Base-by-base conservation (phyloP, 768 basidiomycete genomes). In the Russula abietina region DNA sequence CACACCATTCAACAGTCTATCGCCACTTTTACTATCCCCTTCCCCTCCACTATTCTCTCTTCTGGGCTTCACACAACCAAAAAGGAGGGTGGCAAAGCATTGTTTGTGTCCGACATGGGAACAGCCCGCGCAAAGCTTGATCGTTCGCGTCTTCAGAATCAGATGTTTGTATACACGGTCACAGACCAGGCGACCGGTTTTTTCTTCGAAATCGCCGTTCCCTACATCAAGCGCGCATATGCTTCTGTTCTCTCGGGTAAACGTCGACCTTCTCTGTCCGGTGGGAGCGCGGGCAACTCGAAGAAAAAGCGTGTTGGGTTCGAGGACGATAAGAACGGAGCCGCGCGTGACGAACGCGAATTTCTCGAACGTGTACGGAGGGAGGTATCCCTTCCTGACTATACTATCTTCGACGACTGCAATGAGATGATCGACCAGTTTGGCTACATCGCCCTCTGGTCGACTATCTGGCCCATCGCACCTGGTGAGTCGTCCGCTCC, bases 361-460 rank as follows among this genome's bases (percentile, higher is more conserved):
- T 94, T 93, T 70, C 74, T 99, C 71, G 88, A 91, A 69, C 76
- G 80, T 52, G 87, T 97, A 28, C 78, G 93, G 61, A 76, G 77
- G 55, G 88, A 98, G 75, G 86, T 87, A 7, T 82, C 83, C 28
- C 77, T 95, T 53, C 90, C 94, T 0, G 86, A 86, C 43, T 94
- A 95, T 69, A 82, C 86, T 39, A 77, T 89, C 7, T 94, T 92
- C 69, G 83, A 78, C 57, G 96, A 98, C 75, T 99, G 96, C 74
- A 86, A 85, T 69, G 97, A 99, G 76, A 98, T 99, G 95, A 91
- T 91, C 17, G 88, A 89, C 10, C 93, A 95, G 70, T 97, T 96
- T 72, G 95, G 96, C 0, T 94, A 96, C 71, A 85, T 98, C 33
- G 85, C 85, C 9, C 77, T 98, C 24, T 98, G 94, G 93, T 90